phyloP scores from a whole-genome alignment of 108 stramenopile genomes.

The Nitzschia inconspicua region DNA sequence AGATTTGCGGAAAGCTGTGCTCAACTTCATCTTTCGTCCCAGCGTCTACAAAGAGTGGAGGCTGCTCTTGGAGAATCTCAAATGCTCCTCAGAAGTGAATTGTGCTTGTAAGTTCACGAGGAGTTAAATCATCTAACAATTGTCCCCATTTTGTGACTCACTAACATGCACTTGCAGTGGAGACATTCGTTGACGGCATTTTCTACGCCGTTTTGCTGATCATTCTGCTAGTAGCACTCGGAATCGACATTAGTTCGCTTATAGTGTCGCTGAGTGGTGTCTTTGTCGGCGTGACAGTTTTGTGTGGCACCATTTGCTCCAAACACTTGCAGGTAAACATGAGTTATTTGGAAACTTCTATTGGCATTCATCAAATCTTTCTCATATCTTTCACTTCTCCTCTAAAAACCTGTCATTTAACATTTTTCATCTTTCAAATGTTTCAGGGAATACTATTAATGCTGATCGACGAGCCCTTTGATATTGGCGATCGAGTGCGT shows the following conservation, averaged over 20 bases:
- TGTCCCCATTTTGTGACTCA: constrained; percentile 26
- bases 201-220: constrained; percentile 46
- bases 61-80: constrained; percentile 56
- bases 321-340: constrained; percentile 70
- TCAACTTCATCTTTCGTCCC: constrained; percentile 14
- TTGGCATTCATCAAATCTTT: constrained; percentile 31
- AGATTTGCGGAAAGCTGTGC: no score
- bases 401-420: background rate
- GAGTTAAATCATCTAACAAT: constrained; percentile 31
- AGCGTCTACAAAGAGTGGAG: constrained; percentile 62
- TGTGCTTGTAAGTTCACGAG: constrained; percentile 26
- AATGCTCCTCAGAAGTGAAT: constrained; percentile 49
- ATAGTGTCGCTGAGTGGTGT: constrained; percentile 37
- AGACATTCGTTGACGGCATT: constrained; percentile 45
- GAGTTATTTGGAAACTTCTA: constrained; percentile 26
- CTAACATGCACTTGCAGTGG: constrained; percentile 26
- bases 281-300: constrained; percentile 45
- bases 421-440: constrained; percentile 21
- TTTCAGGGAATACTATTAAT: constrained; percentile 29
- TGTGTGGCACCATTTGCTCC: constrained; percentile 54
- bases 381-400: constrained; percentile 35
- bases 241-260: constrained; percentile 22
- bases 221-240: constrained; percentile 34
- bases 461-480: constrained; percentile 61
- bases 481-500: constrained; percentile 75